Base-by-base conservation (phyloP, 352 stramenopile species). In the Globisporangium nodosum region DNA sequence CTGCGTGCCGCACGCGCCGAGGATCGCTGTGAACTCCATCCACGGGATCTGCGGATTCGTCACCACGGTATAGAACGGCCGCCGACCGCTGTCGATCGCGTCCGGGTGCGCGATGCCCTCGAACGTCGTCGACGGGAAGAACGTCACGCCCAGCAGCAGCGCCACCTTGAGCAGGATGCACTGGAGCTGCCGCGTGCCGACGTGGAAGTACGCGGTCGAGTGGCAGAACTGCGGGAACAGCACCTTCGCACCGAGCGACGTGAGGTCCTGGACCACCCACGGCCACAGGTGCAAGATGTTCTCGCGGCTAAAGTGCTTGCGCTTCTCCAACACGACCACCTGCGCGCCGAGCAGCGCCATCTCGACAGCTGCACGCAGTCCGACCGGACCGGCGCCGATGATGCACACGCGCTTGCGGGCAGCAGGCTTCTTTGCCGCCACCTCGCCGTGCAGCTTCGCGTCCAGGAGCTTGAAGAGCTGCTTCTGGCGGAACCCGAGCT, bases 261-360 rank as follows among this genome's bases (percentile, higher is more conserved):
- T 92, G 43, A 94, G 67, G 42, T 92, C 83, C 56, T 92, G 79
- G 49, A 94, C 85, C 24, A 92, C 85, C 76, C 79, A 90, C 46
- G 81, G 81, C 78, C 82, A 94, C 68, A 94, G 50, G 45, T 92
- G 82, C 46, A 94, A 57, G 60, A 94, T 92, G 54, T 94, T 92
- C 56, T 92, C 83, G 12, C 85, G 81, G 56, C 65, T 91, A 52
- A 94, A 94, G 49, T 76, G 61, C 61, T 87, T 82, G 15, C 85
- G 77, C 75, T 94, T 94, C 63, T 94, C 85, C 20, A 94, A 58
- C 30, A 94, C 71, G 0, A 90, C 74, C 16, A 92, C 85, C 45
- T 91, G 69, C 0, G 73, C 79, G 33, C 85, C 82, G 5, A 92
- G 68, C 24, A 94, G 47, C 30, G 81, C 79, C 15, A 84, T 64